Percentiles rank a stretch among this genome's conserved stretches.
These are phyloP conservation scores for Fragaria ananassa DNA, from an alignment of 306 rosid genomes.

Conservation along the genomic window DNA sequence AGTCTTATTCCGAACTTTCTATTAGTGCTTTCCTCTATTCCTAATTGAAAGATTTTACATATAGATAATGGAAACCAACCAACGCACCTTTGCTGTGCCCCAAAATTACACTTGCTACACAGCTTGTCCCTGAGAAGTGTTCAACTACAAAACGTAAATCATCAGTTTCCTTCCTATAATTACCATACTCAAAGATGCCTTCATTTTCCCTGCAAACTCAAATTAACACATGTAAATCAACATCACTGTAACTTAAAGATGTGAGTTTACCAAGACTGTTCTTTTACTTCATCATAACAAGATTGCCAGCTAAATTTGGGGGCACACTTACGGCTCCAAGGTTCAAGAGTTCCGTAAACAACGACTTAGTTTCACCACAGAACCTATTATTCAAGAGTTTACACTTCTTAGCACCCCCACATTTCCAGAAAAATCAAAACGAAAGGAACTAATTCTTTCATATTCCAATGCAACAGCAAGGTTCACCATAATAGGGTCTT, in stretches of 20 bases:
- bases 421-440: slow-evolving; percentile 72
- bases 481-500: slow-evolving; percentile 35
- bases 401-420: slow-evolving; percentile 39
- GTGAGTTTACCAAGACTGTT: not conserved
- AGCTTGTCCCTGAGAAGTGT: slow-evolving; percentile 48
- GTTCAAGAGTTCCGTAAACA: not conserved
- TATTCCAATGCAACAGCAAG: slow-evolving; percentile 59
- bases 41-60: not conserved
- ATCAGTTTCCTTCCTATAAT: slow-evolving; percentile 64
- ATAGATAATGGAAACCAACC: slow-evolving; percentile 13
- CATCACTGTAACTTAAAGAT: slow-evolving; percentile 14
- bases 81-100: slow-evolving; percentile 85
- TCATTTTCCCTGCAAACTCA: slow-evolving; percentile 67
- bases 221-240: slow-evolving; percentile 31
- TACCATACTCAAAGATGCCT: slow-evolving; percentile 60
- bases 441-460: slow-evolving; percentile 56
- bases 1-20: not conserved
- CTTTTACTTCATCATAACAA: not conserved
- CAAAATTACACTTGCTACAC: slow-evolving; percentile 45
- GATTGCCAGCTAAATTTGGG: not conserved
- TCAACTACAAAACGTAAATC: slow-evolving; percentile 59
- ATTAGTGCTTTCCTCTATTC: not conserved
- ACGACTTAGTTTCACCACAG: not conserved
- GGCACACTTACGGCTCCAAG: no score
- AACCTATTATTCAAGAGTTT: not conserved